phyloP scores from a whole-genome alignment of 805 yeast genomes.

The Wickerhamia fluorescens region DNA sequence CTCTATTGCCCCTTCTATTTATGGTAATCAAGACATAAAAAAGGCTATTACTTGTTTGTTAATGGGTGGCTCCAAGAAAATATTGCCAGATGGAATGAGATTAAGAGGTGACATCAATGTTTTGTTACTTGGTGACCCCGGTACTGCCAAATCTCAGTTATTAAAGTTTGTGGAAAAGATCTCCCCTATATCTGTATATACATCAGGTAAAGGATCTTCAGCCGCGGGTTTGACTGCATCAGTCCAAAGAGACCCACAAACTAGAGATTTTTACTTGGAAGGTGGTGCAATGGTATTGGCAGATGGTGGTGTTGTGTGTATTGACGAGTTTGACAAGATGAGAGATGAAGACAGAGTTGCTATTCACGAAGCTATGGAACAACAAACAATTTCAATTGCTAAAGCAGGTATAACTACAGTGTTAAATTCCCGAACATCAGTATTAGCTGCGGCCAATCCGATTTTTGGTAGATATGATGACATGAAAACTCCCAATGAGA shows the following conservation, averaged over 20 bases:
- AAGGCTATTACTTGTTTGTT: slow-evolving; percentile 87
- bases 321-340: slow-evolving; percentile 99
- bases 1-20: slow-evolving; percentile 95
- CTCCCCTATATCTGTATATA: slow-evolving; percentile 89
- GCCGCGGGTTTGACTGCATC: slow-evolving; percentile 99
- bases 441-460: slow-evolving; percentile 97
- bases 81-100: slow-evolving; percentile 93
- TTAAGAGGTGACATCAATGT: slow-evolving; percentile 97
- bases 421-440: slow-evolving; percentile 91
- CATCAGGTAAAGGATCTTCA: slow-evolving; percentile 98
- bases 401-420: slow-evolving; percentile 98
- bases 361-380: slow-evolving; percentile 99
- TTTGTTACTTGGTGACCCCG: slow-evolving; percentile 92
- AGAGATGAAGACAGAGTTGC: slow-evolving; percentile 98
- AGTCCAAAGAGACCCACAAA: slow-evolving; percentile 83
- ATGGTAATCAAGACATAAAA: slow-evolving; percentile 88
- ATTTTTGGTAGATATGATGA: slow-evolving; percentile 95
- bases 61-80: slow-evolving; percentile 90
- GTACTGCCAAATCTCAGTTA: slow-evolving; percentile 96
- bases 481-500: slow-evolving; percentile 93
- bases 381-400: slow-evolving; percentile 96
- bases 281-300: slow-evolving; percentile 99
- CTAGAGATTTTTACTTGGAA: slow-evolving; percentile 90
- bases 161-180: slow-evolving; percentile 93
- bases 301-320: slow-evolving; percentile 98